Base-by-base conservation (phyloP, 257 asterid species). In the Solanum ossicruentum region DNA sequence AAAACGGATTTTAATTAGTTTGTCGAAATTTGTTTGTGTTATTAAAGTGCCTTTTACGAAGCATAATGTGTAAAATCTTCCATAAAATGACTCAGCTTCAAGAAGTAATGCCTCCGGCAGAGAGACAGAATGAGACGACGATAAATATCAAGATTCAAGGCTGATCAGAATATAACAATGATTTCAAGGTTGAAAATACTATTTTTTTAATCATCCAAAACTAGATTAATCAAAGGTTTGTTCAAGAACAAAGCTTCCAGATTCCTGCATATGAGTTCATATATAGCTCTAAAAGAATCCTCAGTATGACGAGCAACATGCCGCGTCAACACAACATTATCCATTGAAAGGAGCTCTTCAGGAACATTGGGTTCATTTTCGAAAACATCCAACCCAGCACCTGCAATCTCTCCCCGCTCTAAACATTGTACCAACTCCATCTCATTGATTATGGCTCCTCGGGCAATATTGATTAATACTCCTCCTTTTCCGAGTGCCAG, bases 311-410 rank as follows among this genome's bases (percentile, higher is more conserved):
- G 55, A 65, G 92, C 97, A 43, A 0, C 6, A 41, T 95, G 98
- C 17, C 94, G 90, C 4, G 97, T 80, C 85, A 95, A 43, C 9
- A 94, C 98, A 21, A 92, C 94, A 2, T 89, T 94, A 83, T 94
- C 94, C 67, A 92, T 88, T 16, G 82, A 87, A 49, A 85, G 26
- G 1, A 90, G 89, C 81, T 84, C 91, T 43, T 66, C 2, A 41
- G 91, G 88, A 86, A 89, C 90, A 80, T 13, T 15, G 12, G 90
- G 98, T 55, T 90, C 91, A 12, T 81, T 32, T 65, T 87, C 88
- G 32, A 87, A 87, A 39, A 87, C 91, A 61, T 89, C 91, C 85
- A 89, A 86, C 7, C 91, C 91, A 8, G 91, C 91, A 12, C 91
- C 93, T 20, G 79, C 89, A 23, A 89, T 87, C 20, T 86, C 28